Conservation (phyloP, 257 asterid genomes). For the Nicotiana otophora region DNA sequence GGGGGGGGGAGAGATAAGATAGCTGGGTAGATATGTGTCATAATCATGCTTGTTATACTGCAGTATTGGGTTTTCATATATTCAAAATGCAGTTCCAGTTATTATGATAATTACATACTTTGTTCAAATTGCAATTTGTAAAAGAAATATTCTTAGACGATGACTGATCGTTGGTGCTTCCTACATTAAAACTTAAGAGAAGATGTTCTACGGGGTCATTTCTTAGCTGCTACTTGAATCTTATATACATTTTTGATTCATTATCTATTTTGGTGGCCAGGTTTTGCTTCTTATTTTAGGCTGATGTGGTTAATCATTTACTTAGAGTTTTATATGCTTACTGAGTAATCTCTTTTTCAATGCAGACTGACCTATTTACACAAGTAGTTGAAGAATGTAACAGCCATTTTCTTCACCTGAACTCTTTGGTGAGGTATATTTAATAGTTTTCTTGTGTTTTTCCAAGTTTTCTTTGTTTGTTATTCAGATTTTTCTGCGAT, state of each 20-base stretch:
- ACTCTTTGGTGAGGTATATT: slow-evolving; percentile 65
- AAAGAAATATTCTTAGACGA: no score
- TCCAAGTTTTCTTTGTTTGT: not conserved
- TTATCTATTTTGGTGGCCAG: not conserved
- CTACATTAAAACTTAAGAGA: not conserved
- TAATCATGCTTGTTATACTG: no score
- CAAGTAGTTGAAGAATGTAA: slow-evolving; percentile 88
- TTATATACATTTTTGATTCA: not conserved
- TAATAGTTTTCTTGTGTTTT: not conserved
- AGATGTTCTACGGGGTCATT: not conserved
- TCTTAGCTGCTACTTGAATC: not conserved
- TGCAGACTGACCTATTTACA: slow-evolving; percentile 63
- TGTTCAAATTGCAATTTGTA: no score
- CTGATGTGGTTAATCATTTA: not conserved
- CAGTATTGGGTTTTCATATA: no score
- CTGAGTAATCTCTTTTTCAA: not conserved
- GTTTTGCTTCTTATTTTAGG: not conserved
- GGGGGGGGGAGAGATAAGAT: no score
- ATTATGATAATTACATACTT: no score
- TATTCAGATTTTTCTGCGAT: not conserved
- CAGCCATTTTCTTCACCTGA: slow-evolving; percentile 59
- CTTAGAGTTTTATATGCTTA: not conserved
- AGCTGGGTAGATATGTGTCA: no score
- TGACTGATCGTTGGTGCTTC: not conserved
- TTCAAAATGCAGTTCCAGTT: no score